These are phyloP conservation scores for Stachybotrys echinatus DNA, from an alignment of 2,329 filamentous ascomycete species.

Conservation along the genomic window DNA sequence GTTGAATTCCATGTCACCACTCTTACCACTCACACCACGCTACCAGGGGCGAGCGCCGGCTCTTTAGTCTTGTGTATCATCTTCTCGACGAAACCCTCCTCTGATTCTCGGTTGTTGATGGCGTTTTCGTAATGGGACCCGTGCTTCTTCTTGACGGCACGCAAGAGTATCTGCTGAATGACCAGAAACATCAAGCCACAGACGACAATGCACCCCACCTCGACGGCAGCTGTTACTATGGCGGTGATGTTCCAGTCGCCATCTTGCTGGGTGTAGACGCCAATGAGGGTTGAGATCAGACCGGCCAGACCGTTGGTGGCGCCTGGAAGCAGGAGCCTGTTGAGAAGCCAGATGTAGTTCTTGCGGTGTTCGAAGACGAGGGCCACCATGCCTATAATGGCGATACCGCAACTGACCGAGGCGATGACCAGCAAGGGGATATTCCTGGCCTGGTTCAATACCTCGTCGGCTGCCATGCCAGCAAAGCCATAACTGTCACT, in stretches of 20 bases:
- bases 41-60: background rate
- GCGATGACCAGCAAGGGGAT: slow-evolving; percentile 38
- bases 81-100: slow-evolving; percentile 3
- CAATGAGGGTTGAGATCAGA: slow-evolving; percentile 41
- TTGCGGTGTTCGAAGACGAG: slow-evolving; percentile 37
- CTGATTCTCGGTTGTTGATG: slow-evolving; percentile 5
- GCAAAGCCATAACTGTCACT: slow-evolving; percentile 9
- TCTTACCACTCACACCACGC: background rate
- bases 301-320: slow-evolving; percentile 43
- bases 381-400: slow-evolving; percentile 27
- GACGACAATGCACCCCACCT: slow-evolving; percentile 20
- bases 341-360: slow-evolving; percentile 51
- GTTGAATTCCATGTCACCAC: background rate
- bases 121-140: slow-evolving; percentile 13
- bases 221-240: slow-evolving; percentile 27
- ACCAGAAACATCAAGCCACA: slow-evolving; percentile 21
- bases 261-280: slow-evolving; percentile 41
- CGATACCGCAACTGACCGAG: slow-evolving; percentile 33
- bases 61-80: background rate
- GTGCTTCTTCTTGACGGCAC: slow-evolving; percentile 22
- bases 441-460: slow-evolving; percentile 20
- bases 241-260: slow-evolving; percentile 39
- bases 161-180: slow-evolving; percentile 23
- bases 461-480: slow-evolving; percentile 11
- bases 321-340: slow-evolving; percentile 41